Evolutionary conservation across 2,329 filamentous ascomycete species (phyloP).

Genomic region (Parafenestella ontariensis): DNA sequence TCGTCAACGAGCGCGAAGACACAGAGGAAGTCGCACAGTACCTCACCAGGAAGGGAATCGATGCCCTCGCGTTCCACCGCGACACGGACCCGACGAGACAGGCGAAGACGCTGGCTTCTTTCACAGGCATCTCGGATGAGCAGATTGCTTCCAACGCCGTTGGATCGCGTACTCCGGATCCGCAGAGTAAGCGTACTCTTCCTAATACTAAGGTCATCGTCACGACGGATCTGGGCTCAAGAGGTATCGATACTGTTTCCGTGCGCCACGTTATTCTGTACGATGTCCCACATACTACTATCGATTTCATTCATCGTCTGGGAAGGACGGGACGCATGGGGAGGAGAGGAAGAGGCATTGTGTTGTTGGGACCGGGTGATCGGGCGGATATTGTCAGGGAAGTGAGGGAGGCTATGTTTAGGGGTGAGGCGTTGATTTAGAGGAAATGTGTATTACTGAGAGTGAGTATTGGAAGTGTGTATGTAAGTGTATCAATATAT

Average conservation of each 20-base stretch:
- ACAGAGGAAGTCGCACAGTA: slow-evolving; percentile 81
- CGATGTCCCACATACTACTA: slow-evolving; percentile 96
- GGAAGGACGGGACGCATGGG: slow-evolving; percentile 94
- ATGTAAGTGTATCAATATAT: background rate
- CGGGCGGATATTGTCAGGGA: slow-evolving; percentile 89
- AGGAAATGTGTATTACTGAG: background rate
- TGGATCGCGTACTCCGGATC: slow-evolving; percentile 4
- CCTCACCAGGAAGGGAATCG: slow-evolving; percentile 83
- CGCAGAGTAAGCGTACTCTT: slow-evolving; percentile 56
- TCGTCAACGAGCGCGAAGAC: slow-evolving; percentile 95
- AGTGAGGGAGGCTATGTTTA: slow-evolving; percentile 76
- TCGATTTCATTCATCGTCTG: slow-evolving; percentile 97
- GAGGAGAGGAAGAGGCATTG: slow-evolving; percentile 84
- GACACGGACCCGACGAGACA: slow-evolving; percentile 82
- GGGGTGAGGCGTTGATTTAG: slow-evolving; percentile 58
- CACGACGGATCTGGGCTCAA: slow-evolving; percentile 88
- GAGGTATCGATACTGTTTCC: slow-evolving; percentile 92
- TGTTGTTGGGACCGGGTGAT: slow-evolving; percentile 88
- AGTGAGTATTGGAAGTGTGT: background rate
- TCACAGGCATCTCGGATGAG: slow-evolving; percentile 53
- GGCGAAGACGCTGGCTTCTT: slow-evolving; percentile 76
- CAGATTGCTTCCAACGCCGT: slow-evolving; percentile 4
- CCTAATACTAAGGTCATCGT: slow-evolving; percentile 89
- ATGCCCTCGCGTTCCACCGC: slow-evolving; percentile 82
- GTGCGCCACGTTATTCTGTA: slow-evolving; percentile 93